Evolutionary conservation across 1,284 basidiomycete genomes (phyloP), one percentile per base, ranked within the genome.

Genomic region (Neonothopanus nambi): DNA sequence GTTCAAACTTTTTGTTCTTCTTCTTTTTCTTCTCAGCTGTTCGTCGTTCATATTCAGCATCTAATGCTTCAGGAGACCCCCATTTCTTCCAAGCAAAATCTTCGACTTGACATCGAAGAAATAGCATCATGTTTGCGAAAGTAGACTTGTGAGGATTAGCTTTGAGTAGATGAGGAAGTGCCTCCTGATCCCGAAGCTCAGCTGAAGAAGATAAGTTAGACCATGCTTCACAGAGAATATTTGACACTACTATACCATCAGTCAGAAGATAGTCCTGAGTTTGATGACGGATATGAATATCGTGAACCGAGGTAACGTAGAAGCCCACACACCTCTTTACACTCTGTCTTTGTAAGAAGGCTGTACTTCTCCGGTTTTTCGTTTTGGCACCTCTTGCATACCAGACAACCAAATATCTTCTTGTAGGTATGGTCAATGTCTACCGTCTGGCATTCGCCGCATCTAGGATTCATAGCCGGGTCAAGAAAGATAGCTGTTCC

Each of bases 91-190:
- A 98, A 2, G 97, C 96, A 67, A 96, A 98, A 23, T 88, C 89
- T 69, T 99, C 97, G 3, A 99, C 95, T 71, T 98, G 95, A 63
- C 78, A 88, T 21, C 97, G 86, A 6, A 98, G 79, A 72, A 94
- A 99, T 21, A 99, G 80, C 97, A 99, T 99, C 97, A 99, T 99
- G 75, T 99, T 99, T 45, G 90, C 91, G 67, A 94, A 99, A 0
- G 94, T 97, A 20, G 94, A 92, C 59, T 93, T 92, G 74, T 99
- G 95, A 1, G 97, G 97, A 66, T 99, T 99, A 3, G 94, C 91
- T 66, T 95, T 95, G 48, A 99, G 79, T 17, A 98, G 77, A 70
- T 99, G 97, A 0, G 95, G 96, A 58, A 99, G 81, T 18, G 91
- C 73, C 62, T 98, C 94, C 61, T 90, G 84, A 67, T 99, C 97